Base-by-base conservation (phyloP, 2,329 filamentous ascomycete species). In the Teratosphaeria pseudoeucalypti region DNA sequence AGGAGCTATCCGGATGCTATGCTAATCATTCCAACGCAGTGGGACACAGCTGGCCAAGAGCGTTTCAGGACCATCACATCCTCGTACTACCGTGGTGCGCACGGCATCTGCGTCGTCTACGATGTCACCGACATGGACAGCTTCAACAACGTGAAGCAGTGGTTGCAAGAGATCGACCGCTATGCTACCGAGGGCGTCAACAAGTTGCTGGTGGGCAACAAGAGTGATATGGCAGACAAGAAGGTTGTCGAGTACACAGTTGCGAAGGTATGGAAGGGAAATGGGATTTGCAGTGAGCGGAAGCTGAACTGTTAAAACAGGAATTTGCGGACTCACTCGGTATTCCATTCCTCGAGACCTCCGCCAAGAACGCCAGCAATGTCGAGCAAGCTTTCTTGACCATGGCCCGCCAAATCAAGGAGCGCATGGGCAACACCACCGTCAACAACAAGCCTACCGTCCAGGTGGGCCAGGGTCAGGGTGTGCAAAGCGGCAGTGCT, bases 131-230 rank as follows among this genome's bases (percentile, higher is more conserved):
- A 99, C 77, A 96, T 97, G 92, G 94, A 97, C 77, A 96, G 90
- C 34, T 99, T 99, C 90, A 97, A 99, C 87, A 99, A 97, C 81
- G 94, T 99, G 72, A 97, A 99, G 89, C 94, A 99, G 83, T 99
- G 94, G 94, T 85, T 99, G 64, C 94, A 99, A 78, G 94, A 99
- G 81, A 99, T 99, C 71, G 94, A 99, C 81, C 87, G 94, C 76
- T 97, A 99, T 73, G 94, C 94, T 70, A 99, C 94, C 68, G 94
- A 99, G 80, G 94, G 94, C 67, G 94, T 99, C 74, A 99, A 99
- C 86, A 99, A 99, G 85, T 84, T 99, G 67, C 86, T 99, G 63
- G 92, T 99, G 64, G 94, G 94, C 74, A 99, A 99, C 88, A 99
- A 99, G 88, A 96, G 91, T 79, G 94, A 99, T 89, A 97, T 99